phyloP scores from a whole-genome alignment of 2,329 filamentous ascomycete genomes.

The Pezicula radicicola region DNA sequence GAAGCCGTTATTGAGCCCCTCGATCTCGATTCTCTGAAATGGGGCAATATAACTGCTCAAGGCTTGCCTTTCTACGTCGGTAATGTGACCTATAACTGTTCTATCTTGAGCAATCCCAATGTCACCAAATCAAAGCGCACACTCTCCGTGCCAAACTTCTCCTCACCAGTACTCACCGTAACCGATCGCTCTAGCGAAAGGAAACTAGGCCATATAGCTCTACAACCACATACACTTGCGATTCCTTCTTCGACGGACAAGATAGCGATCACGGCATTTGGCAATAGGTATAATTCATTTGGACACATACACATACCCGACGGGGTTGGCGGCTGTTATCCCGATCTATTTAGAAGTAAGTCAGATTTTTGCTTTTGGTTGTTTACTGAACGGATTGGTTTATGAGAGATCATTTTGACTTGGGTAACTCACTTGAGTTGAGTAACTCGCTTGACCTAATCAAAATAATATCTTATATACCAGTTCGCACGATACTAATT shows the following conservation, averaged over 20 bases:
- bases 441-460: too few species aligned
- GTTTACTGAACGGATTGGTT: neutral
- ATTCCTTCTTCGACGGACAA: neutral
- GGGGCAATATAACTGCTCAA: constrained; percentile 24
- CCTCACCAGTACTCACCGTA: constrained; percentile 20
- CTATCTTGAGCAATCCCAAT: neutral
- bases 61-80: constrained; percentile 28
- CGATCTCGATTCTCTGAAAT: constrained; percentile 9
- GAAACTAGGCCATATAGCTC: constrained; percentile 21
- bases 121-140: constrained; percentile 1
- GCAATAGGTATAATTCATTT: constrained; percentile 27
- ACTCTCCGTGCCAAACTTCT: constrained; percentile 19
- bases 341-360: constrained; percentile 18
- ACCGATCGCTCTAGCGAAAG: neutral
- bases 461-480: too few species aligned
- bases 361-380: neutral
- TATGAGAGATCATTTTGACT: too few species aligned
- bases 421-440: too few species aligned
- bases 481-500: too few species aligned
- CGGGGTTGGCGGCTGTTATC: constrained; percentile 16
- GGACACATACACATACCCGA: constrained; percentile 23
- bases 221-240: constrained; percentile 20
- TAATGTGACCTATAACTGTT: constrained; percentile 22
- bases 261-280: constrained; percentile 22
- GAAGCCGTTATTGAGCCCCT: constrained; percentile 7